A percentile compares a stretch with the other conserved stretches of the same genome.
These are phyloP conservation scores for Medicago arabica DNA, from an alignment of 306 rosid genomes.

Conservation along the genomic window DNA sequence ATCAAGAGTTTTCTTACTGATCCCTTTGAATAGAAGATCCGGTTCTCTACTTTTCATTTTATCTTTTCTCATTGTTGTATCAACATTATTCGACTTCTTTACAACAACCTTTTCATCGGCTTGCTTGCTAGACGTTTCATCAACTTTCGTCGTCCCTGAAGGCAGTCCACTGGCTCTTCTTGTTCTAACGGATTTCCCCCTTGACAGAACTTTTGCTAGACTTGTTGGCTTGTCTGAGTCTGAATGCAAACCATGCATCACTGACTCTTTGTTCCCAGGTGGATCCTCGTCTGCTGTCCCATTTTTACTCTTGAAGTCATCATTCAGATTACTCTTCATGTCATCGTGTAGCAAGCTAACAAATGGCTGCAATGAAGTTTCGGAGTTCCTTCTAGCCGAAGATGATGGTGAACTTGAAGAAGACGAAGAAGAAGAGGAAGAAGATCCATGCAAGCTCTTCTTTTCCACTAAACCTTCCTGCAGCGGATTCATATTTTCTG, in stretches of 20 bases:
- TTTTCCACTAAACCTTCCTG: conserved; percentile 47
- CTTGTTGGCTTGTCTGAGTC: conserved; percentile 51
- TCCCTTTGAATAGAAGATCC: conserved; percentile 38
- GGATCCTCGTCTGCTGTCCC: conserved; percentile 47
- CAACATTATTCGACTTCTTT: conserved; percentile 47
- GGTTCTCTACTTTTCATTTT: conserved; percentile 50
- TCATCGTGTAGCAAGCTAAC: conserved; percentile 49
- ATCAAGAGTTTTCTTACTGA: conserved; percentile 44
- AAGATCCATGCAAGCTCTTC: conserved; percentile 40
- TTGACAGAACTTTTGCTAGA: conserved; percentile 49
- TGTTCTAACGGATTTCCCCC: conserved; percentile 91
- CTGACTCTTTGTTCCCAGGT: conserved; percentile 42
- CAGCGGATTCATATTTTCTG: conserved; percentile 42
- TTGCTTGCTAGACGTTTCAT: conserved; percentile 51
- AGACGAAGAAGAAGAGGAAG: conserved; percentile 38
- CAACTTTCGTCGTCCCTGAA: conserved; percentile 43
- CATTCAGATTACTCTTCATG: conserved; percentile 41
- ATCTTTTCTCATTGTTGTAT: conserved; percentile 52
- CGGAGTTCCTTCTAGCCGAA: conserved; percentile 43
- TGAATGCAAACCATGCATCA: conserved; percentile 37
- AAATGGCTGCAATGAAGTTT: conserved; percentile 48
- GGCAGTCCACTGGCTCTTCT: conserved; percentile 57
- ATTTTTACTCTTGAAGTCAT: conserved; percentile 46
- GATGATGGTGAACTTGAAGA: conserved; percentile 49
- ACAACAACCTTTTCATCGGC: conserved; percentile 49